phyloP scores from a whole-genome alignment of 208 protist genomes.

The Trypanosoma lewisi region DNA sequence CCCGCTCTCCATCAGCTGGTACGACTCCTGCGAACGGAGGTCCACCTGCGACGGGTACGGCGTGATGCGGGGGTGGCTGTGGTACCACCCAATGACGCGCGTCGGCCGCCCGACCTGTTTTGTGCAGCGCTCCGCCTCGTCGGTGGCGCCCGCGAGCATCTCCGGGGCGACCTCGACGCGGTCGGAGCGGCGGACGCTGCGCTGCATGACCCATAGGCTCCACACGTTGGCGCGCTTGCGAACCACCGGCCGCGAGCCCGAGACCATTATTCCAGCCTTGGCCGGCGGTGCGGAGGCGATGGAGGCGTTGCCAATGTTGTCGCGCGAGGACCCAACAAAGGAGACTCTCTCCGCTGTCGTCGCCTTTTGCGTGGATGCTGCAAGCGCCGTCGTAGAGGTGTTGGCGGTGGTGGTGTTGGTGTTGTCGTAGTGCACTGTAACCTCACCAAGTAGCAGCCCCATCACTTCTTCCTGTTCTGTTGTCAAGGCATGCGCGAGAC shows the following conservation, averaged over 20 bases:
- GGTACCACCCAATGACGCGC: slow-evolving; percentile 85
- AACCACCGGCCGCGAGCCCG: background rate
- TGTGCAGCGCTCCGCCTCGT: slow-evolving; percentile 56
- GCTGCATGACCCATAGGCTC: slow-evolving; percentile 44
- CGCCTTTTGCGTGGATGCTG: background rate
- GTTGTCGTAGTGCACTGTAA: slow-evolving; percentile 22
- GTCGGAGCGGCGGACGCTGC: slow-evolving; percentile 70
- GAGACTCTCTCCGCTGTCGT: background rate
- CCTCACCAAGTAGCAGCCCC: slow-evolving; percentile 64
- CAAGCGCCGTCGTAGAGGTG: too few relatives aligned
- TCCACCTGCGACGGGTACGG: slow-evolving; percentile 72
- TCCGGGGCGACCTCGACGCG: slow-evolving; percentile 71
- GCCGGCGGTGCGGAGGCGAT: background rate
- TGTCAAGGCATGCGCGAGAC: slow-evolving; percentile 65
- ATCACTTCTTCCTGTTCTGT: slow-evolving; percentile 85
- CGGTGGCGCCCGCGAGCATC: slow-evolving; percentile 44
- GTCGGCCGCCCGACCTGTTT: slow-evolving; percentile 28
- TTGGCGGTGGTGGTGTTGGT: slow-evolving; percentile 12
- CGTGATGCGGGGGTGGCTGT: slow-evolving; percentile 84
- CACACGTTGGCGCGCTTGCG: slow-evolving; percentile 59
- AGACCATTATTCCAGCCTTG: background rate
- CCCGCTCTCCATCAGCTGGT: slow-evolving; percentile 72
- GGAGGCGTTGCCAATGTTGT: background rate
- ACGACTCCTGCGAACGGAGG: slow-evolving; percentile 67
- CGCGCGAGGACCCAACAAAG: background rate